Evolutionary conservation across 148 eudicot genomes (phyloP).

Genomic region (Fallopia convolvulus): DNA sequence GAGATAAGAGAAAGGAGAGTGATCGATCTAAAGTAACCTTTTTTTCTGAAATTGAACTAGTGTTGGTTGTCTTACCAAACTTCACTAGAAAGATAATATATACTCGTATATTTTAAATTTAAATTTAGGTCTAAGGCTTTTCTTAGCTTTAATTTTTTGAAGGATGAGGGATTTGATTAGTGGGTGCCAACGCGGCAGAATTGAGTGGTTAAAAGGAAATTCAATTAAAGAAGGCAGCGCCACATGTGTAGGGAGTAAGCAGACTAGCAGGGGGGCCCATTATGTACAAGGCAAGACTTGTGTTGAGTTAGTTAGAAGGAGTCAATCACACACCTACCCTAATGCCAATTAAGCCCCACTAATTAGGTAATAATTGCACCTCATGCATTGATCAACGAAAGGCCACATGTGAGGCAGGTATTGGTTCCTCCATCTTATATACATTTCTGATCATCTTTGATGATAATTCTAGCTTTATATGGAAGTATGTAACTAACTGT

Average conservation of each 20-base stretch:
- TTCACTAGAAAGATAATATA: not conserved
- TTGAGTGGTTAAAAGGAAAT: not conserved
- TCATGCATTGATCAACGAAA: not conserved
- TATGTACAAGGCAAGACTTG: not conserved
- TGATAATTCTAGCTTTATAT: not conserved
- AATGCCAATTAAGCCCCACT: not conserved
- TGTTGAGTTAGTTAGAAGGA: not conserved
- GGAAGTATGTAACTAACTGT: not conserved
- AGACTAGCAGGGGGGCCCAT: not conserved
- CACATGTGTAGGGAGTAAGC: constrained; percentile 11
- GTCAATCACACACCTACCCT: too few relatives aligned
- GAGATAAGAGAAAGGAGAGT: not conserved
- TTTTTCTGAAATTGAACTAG: not conserved
- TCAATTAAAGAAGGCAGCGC: constrained; percentile 1
- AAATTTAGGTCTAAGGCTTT: too few relatives aligned
- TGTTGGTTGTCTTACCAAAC: constrained; percentile 1
- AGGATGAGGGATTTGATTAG: not conserved
- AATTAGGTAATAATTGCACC: not conserved
- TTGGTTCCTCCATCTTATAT: not conserved
- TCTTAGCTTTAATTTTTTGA: not conserved
- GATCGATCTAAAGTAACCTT: not conserved
- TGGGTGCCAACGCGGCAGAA: not conserved
- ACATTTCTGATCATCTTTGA: too few relatives aligned
- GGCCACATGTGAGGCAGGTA: not conserved
- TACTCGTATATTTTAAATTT: too few relatives aligned